Percentiles rank a stretch among this genome's conserved stretches.
Evolutionary conservation across 495 filamentous ascomycete species (phyloP).

Genomic region (Penicillium simplicissimum): DNA sequence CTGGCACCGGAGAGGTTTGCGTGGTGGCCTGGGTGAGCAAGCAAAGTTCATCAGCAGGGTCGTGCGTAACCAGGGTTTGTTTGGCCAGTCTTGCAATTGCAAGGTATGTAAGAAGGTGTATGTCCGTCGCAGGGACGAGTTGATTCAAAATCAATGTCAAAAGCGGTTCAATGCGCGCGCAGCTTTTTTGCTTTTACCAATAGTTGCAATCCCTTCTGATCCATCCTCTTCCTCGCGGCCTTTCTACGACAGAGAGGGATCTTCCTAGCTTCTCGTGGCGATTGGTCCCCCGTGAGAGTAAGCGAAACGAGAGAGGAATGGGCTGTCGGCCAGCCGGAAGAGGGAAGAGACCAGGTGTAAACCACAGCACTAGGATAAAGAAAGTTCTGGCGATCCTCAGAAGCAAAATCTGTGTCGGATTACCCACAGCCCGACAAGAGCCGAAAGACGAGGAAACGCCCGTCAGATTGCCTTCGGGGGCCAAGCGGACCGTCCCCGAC

Average conservation of each 20-base stretch:
- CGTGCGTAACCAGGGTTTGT: constrained; percentile 25
- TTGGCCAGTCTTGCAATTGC: constrained; percentile 19
- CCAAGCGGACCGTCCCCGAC: constrained; percentile 8
- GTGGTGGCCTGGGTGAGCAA: constrained; percentile 7
- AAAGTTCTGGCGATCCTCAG: not conserved
- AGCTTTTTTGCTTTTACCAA: constrained; percentile 5
- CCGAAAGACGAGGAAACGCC: constrained; percentile 10
- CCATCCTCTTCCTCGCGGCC: not conserved
- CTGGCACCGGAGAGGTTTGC: constrained; percentile 8
- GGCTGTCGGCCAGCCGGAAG: not conserved
- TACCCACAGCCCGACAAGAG: constrained; percentile 8
- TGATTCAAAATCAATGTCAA: constrained; percentile 2
- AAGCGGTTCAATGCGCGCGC: constrained; percentile 5
- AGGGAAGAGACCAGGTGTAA: not conserved
- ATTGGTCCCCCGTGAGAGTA: not conserved
- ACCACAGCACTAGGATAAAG: constrained; percentile 1
- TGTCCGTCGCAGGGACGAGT: not conserved
- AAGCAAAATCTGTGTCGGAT: constrained; percentile 6
- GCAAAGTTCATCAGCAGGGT: constrained; percentile 19
- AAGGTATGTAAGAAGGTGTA: constrained; percentile 10
- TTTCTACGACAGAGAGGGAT: constrained; percentile 6
- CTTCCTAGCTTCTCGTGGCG: not conserved
- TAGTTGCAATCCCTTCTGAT: not conserved
- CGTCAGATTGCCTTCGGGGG: constrained; percentile 20
- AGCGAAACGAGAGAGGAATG: not conserved